Conservation (phyloP, 192 early-diverging fungal genomes). For the Martensiomyces pterosporus region DNA sequence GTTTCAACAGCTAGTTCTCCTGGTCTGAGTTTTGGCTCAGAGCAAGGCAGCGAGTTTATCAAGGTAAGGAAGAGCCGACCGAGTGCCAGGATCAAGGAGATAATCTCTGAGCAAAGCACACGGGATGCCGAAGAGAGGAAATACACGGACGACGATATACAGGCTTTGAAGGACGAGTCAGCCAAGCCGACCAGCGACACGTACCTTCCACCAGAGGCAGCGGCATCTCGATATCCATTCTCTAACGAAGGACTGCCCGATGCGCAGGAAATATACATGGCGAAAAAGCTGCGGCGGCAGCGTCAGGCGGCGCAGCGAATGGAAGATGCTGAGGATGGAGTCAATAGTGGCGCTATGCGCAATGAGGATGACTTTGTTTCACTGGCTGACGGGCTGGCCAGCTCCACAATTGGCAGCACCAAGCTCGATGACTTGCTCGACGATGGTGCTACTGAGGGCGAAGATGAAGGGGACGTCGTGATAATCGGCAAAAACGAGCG, state of each 20-base stretch:
- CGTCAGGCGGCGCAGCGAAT: constrained; percentile 21
- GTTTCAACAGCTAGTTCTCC: not conserved
- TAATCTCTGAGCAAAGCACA: not conserved
- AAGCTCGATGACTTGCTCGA: constrained; percentile 7
- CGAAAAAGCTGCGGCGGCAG: constrained; percentile 40
- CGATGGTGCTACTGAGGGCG: constrained; percentile 12
- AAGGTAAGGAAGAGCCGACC: constrained; percentile 1
- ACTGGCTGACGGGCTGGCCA: constrained; percentile 13
- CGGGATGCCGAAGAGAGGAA: not conserved
- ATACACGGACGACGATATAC: constrained; percentile 15
- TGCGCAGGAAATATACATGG: constrained; percentile 39
- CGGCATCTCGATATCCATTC: constrained; percentile 25
- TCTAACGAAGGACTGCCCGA: constrained; percentile 30
- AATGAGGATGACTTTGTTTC: constrained; percentile 26
- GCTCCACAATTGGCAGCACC: constrained; percentile 1
- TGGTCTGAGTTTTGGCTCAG: constrained; percentile 12
- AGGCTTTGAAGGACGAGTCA: constrained; percentile 9
- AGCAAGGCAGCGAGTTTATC: not conserved
- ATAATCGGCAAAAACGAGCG: constrained; percentile 36
- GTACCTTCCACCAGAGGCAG: not conserved
- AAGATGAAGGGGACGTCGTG: constrained; percentile 28
- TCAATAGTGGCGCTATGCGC: constrained; percentile 2
- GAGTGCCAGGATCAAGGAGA: constrained; percentile 1
- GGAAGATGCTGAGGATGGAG: not conserved
- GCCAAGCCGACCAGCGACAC: not conserved